A percentile compares a stretch with the other conserved stretches of the same genome.
These are phyloP conservation scores for Trematosphaeria pertusa DNA, from an alignment of 2,329 filamentous ascomycete species.

Conservation along the genomic window DNA sequence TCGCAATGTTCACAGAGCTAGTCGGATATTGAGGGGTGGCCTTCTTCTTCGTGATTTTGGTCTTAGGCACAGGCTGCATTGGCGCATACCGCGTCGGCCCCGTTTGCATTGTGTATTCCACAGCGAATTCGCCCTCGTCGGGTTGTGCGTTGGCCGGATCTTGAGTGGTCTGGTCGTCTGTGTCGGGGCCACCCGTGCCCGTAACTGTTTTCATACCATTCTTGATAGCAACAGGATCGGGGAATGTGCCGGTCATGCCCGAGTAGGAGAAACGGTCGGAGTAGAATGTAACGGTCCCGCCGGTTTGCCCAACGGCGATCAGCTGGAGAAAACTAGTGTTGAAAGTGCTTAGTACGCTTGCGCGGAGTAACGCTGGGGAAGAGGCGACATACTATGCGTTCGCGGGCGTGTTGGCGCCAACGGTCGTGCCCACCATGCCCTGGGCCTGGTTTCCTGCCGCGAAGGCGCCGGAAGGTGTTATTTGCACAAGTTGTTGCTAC, in stretches of 20 bases:
- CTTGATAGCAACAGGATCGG: constrained; percentile 55
- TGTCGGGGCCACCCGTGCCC: constrained; percentile 37
- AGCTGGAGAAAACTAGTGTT: constrained; percentile 52
- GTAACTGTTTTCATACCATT: constrained; percentile 25
- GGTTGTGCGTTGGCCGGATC: constrained; percentile 29
- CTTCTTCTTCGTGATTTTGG: constrained; percentile 63
- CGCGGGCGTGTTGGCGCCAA: constrained; percentile 43
- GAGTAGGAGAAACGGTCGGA: constrained; percentile 69
- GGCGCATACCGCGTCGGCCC: constrained; percentile 67
- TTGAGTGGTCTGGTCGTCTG: constrained; percentile 28
- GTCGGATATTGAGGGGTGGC: constrained; percentile 61
- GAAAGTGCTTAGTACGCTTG: constrained; percentile 14
- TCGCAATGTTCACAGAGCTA: constrained; percentile 61
- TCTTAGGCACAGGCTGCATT: constrained; percentile 65
- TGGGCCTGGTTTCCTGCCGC: constrained; percentile 51
- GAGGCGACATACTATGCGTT: constrained; percentile 63
- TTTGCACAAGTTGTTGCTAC: constrained; percentile 24
- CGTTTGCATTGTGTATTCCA: constrained; percentile 64
- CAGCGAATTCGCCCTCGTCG: constrained; percentile 41
- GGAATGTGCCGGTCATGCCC: constrained; percentile 68
- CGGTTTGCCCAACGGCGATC: constrained; percentile 60
- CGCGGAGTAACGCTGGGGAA: not conserved
- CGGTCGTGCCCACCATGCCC: constrained; percentile 30
- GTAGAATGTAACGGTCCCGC: constrained; percentile 64
- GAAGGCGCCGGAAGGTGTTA: constrained; percentile 56